Percentiles rank a stretch among this genome's conserved stretches.
phyloP scores from a whole-genome alignment of 2,329 filamentous ascomycete genomes.

The Penicillium sp. region DNA sequence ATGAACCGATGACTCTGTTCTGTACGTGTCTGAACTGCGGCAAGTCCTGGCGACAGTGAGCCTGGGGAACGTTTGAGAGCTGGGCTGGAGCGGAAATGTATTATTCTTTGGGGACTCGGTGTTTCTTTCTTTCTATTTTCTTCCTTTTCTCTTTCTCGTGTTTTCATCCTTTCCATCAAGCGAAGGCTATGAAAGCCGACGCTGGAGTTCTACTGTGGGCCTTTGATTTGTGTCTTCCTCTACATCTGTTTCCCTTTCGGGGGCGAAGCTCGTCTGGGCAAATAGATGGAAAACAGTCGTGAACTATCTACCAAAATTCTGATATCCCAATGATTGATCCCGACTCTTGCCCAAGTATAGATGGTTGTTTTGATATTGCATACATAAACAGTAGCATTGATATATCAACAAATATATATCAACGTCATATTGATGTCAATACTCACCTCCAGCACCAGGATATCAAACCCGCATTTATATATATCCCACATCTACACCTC shows the following conservation, averaged over 20 bases:
- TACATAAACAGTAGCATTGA: not conserved
- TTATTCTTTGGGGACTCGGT: slow-evolving; percentile 17
- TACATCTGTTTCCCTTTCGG: not conserved
- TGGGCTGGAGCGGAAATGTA: slow-evolving; percentile 12
- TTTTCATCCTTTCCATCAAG: slow-evolving; percentile 4
- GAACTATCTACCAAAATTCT: slow-evolving; percentile 3
- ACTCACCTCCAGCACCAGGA: not conserved
- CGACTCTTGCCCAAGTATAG: not conserved
- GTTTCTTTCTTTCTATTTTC: slow-evolving; percentile 5
- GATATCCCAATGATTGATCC: slow-evolving; percentile 2
- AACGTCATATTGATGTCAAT: slow-evolving; percentile 27
- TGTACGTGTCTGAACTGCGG: slow-evolving; percentile 51
- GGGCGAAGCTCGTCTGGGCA: not conserved
- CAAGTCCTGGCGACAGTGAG: slow-evolving; percentile 49
- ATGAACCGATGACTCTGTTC: slow-evolving; percentile 70
- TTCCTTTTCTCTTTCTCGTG: slow-evolving; percentile 3
- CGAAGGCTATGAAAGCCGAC: slow-evolving; percentile 2
- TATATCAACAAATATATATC: not conserved
- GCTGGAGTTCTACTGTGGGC: slow-evolving; percentile 13
- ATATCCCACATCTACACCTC: not conserved
- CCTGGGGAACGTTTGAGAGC: not conserved
- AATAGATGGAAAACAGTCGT: not conserved
- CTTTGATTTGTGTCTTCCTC: not conserved
- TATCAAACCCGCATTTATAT: not conserved
- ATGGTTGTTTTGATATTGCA: not conserved